Percentiles rank a stretch among this genome's conserved stretches.
These are phyloP conservation scores for Phytophthora vignae DNA, from an alignment of 352 stramenopile genomes.

Conservation along the genomic window DNA sequence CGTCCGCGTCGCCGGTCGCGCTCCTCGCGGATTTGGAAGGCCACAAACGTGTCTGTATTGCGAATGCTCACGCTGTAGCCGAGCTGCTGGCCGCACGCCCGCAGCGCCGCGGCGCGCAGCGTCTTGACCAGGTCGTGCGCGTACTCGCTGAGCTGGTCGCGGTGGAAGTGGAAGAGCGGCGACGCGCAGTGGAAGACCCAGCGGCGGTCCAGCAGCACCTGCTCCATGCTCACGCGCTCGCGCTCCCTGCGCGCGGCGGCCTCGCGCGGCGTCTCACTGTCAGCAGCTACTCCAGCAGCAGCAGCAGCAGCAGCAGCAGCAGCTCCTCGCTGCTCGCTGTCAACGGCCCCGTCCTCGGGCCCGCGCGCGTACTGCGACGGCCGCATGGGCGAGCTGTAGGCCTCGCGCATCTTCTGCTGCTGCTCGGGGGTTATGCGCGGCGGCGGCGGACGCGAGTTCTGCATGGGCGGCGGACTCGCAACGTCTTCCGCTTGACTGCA, in stretches of 20 bases:
- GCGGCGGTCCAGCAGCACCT: constrained; percentile 58
- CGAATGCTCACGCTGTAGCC: constrained; percentile 75
- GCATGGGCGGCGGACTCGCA: constrained; percentile 15
- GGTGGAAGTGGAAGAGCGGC: constrained; percentile 66
- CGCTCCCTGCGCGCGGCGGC: constrained; percentile 25
- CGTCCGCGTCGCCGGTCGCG: constrained; percentile 29
- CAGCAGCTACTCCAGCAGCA: not conserved
- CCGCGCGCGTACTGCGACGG: constrained; percentile 44
- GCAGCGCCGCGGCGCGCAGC: constrained; percentile 57
- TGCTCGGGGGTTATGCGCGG: constrained; percentile 16
- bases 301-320: too few species aligned
- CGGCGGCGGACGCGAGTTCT: constrained; percentile 26
- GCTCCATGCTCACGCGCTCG: constrained; percentile 55
- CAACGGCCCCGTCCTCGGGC: constrained; percentile 8
- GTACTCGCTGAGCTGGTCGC: constrained; percentile 56
- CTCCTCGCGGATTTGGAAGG: constrained; percentile 68
- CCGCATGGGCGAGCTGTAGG: constrained; percentile 49
- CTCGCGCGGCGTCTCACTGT: constrained; percentile 27
- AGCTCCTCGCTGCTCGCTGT: not conserved
- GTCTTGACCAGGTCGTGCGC: constrained; percentile 75
- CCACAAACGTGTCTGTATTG: constrained; percentile 55
- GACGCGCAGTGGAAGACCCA: constrained; percentile 77
- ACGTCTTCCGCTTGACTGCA: constrained; percentile 12
- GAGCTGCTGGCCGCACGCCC: constrained; percentile 56
- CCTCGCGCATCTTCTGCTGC: constrained; percentile 41